Percentiles rank a stretch among this genome's conserved stretches.
Evolutionary conservation across 2,329 filamentous ascomycete species (phyloP).

Genomic region (Dothistroma pini): DNA sequence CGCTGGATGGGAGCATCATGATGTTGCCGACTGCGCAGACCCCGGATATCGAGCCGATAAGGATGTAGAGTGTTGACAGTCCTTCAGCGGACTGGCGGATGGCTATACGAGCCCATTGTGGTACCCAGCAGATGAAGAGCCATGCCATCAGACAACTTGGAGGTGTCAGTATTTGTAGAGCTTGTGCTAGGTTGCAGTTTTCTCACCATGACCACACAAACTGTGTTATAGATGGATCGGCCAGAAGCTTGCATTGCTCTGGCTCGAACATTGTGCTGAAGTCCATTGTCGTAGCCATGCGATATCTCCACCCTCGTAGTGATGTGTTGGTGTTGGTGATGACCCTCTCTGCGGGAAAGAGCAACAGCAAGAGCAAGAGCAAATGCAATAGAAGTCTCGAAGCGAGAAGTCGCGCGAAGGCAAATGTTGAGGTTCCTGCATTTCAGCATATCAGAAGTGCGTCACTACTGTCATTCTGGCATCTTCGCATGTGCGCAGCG

Average conservation of each 20-base stretch:
- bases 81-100: constrained; percentile 79
- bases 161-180: constrained; percentile 9
- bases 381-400: neutral
- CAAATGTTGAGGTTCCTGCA: neutral
- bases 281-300: neutral
- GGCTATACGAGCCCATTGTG: constrained; percentile 88
- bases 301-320: neutral
- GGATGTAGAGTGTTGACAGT: constrained; percentile 86
- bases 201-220: constrained; percentile 19
- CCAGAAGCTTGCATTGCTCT: constrained; percentile 16
- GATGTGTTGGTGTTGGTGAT: neutral
- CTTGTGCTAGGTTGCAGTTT: neutral
- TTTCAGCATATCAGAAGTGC: neutral
- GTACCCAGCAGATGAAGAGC: constrained; percentile 84
- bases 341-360: neutral
- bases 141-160: constrained; percentile 70
- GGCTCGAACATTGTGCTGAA: constrained; percentile 1
- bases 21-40: constrained; percentile 88
- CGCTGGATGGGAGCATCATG: constrained; percentile 72
- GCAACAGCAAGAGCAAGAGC: neutral
- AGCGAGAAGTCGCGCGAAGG: neutral
- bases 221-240: constrained; percentile 18
- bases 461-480: neutral
- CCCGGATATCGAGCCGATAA: constrained; percentile 81
- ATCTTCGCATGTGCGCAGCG: neutral